Evolutionary conservation across 768 basidiomycete species (phyloP).

Genomic region (Trametes meyenii): DNA sequence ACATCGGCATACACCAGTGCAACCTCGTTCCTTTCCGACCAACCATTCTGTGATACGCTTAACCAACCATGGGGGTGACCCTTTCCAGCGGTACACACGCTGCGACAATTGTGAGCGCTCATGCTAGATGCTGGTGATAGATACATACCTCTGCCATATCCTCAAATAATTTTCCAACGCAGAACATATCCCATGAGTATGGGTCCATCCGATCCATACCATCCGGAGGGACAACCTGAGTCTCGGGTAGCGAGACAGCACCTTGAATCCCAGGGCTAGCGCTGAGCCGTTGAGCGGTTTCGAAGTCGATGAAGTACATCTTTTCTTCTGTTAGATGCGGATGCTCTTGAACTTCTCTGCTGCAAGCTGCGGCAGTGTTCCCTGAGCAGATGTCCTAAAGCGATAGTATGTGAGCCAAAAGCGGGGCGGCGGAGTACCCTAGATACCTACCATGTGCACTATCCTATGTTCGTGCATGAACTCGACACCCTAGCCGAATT

Average conservation of each 20-base stretch:
- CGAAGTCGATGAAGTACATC: constrained; percentile 1
- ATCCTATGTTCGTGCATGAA: background rate
- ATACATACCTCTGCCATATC: background rate
- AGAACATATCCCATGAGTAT: constrained; percentile 7
- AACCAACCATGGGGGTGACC: background rate
- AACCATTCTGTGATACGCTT: background rate
- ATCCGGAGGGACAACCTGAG: background rate
- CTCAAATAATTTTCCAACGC: background rate
- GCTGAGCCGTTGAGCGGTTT: background rate
- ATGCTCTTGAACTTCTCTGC: background rate
- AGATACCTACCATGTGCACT: background rate
- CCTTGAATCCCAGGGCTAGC: background rate
- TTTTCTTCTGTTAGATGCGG: background rate
- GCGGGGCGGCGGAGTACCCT: background rate
- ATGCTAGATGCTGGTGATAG: background rate
- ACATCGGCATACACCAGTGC: background rate
- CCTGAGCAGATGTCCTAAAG: background rate
- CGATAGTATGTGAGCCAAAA: background rate
- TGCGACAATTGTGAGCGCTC: background rate
- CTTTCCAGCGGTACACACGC: background rate
- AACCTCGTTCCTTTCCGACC: background rate
- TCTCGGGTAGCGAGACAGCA: background rate
- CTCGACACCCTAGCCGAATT: background rate
- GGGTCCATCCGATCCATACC: background rate
- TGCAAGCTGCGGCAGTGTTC: background rate